phyloP scores from a whole-genome alignment of 2,329 filamentous ascomycete genomes.

The Nemania diffusa region DNA sequence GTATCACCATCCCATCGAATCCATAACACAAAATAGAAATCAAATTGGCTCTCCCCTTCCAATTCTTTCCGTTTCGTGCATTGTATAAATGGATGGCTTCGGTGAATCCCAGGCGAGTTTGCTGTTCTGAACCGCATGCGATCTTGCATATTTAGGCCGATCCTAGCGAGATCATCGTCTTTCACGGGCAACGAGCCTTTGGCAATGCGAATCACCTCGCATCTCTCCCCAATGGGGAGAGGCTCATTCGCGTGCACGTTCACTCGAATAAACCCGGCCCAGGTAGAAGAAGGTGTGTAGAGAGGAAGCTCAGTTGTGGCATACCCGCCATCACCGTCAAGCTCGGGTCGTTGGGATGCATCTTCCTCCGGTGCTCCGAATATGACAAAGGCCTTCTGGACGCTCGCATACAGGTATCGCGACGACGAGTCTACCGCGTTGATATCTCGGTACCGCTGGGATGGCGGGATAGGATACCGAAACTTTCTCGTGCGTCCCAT shows the following conservation, averaged over 20 bases:
- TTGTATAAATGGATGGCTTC: neutral
- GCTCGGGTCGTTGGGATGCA: neutral
- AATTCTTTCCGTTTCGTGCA: neutral
- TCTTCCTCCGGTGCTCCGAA: constrained; percentile 8
- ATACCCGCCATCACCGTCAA: neutral
- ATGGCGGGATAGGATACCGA: constrained; percentile 21
- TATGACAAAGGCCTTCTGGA: constrained; percentile 19
- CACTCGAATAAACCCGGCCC: constrained; percentile 15
- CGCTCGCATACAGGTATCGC: constrained; percentile 6
- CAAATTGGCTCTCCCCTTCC: neutral
- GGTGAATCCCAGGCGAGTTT: neutral
- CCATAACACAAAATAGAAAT: constrained; percentile 24
- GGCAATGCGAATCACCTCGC: constrained; percentile 16
- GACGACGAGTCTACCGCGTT: constrained; percentile 9
- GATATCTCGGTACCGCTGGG: constrained; percentile 19
- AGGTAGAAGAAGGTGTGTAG: constrained; percentile 7
- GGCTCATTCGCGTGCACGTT: neutral
- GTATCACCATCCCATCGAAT: constrained; percentile 20
- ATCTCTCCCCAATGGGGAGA: constrained; percentile 1
- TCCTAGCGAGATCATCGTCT: neutral
- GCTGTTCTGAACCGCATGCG: neutral
- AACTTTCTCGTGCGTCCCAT: constrained; percentile 14
- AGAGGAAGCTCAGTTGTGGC: constrained; percentile 14
- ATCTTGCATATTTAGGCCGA: neutral
- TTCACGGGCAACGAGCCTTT: constrained; percentile 13